Conservation (phyloP, 176 grass and related monocot species). For the Phragmites australis region DNA sequence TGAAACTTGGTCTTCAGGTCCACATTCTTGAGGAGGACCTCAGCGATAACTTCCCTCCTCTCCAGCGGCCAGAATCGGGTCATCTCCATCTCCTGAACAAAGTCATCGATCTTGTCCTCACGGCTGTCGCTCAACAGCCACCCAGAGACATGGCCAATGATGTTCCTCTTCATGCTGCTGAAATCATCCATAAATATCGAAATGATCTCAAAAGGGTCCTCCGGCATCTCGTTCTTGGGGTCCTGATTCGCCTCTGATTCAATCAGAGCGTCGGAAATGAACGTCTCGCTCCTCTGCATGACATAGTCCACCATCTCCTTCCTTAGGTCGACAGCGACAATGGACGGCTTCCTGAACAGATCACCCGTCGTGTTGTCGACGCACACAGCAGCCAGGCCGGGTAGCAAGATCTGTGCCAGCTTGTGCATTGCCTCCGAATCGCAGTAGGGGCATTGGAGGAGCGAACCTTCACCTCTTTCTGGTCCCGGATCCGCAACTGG, state of each 20-base stretch:
- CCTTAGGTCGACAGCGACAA: conserved; percentile 60
- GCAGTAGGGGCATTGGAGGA: conserved; percentile 61
- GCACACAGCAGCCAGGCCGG: conserved; percentile 69
- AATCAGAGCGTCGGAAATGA: conserved; percentile 62
- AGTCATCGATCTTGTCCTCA: conserved; percentile 95
- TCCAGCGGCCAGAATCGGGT: conserved; percentile 77
- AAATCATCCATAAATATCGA: conserved; percentile 86
- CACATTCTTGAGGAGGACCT: conserved; percentile 71
- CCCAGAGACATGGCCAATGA: conserved; percentile 79
- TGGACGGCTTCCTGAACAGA: conserved; percentile 59
- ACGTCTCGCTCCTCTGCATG: conserved; percentile 60
- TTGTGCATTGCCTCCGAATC: conserved; percentile 74
- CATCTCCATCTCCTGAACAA: conserved; percentile 84
- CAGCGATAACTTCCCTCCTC: conserved; percentile 63
- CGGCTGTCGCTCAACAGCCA: conserved; percentile 79
- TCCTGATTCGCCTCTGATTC: conserved; percentile 37
- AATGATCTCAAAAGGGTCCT: conserved; percentile 69
- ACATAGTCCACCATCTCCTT: conserved; percentile 89
- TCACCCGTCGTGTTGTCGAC: conserved; percentile 68
- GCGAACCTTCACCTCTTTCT: conserved; percentile 41
- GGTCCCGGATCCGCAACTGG: conserved; percentile 52
- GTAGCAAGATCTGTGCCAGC: conserved; percentile 62
- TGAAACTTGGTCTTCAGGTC: conserved; percentile 79
- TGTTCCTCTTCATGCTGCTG: conserved; percentile 70
- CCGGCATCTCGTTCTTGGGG: conserved; percentile 42